Evolutionary conservation across 148 eudicot genomes (phyloP), one percentile per base, ranked within the genome.

Genomic region (Fallopia convolvulus): DNA sequence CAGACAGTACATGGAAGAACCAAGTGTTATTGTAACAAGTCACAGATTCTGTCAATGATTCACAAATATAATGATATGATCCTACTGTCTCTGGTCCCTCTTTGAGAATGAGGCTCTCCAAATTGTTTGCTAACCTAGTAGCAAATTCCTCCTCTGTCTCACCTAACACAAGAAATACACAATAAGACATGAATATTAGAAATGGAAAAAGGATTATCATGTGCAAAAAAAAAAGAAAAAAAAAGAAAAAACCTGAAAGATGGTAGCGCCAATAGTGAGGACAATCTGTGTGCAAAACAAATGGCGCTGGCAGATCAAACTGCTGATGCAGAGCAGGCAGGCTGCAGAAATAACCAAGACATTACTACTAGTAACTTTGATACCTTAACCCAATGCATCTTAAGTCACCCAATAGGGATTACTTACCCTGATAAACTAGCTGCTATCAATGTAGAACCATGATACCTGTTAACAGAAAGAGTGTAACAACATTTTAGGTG

Each of bases 231-330:
- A 15, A 30, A 39, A 82, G 92, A 26, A 26, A 1, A 26, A 26
- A 26, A 40, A 68, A 66, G n/a, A 30, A 39, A 65, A 58, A 82
- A 94, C 99, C 97, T 87, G 93, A 97, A 74, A 86, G 96, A 84
- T 91, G 99, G 81, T 63, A 88, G 60, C 97, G 97, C 99, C 99
- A 95, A 77, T 95, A 95, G 84, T 95, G 97, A 76, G 99, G 99
- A 84, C 99, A 95, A 81, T 95, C 99, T 6, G 97, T 91, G 81
- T 92, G 97, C 85, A 92, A 78, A 44, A 95, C 94, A 82, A 95
- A 95, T 52, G 99, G 97, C 81, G 97, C 94, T 11, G 99, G 99
- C 77, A 95, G 83, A 87, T 95, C 99, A 88, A 95, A 95, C 77
- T 91, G 90, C 81, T 91, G 92, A 84, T 95, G 99, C 52, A 95